These are phyloP conservation scores for Aphanomyces euteiches DNA, from an alignment of 352 stramenopile species.

Conservation along the genomic window DNA sequence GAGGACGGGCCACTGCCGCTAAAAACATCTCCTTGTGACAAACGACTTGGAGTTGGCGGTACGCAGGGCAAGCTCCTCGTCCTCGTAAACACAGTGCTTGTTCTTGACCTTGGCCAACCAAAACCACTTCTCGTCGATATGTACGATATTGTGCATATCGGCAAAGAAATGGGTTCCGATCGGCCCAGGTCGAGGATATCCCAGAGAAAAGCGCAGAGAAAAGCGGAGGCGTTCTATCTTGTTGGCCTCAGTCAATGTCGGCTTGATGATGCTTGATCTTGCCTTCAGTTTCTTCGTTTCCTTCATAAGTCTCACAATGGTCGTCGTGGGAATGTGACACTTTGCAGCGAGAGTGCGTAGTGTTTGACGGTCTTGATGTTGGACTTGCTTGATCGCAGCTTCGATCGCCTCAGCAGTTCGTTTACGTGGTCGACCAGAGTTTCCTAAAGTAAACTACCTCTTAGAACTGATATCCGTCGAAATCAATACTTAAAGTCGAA, in stretches of 20 bases:
- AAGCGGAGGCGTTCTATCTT: neutral
- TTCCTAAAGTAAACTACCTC: neutral
- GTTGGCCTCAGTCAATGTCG: neutral
- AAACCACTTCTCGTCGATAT: slow-evolving; percentile 20
- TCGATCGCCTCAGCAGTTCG: neutral
- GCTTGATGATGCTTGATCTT: neutral
- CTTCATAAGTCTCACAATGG: neutral
- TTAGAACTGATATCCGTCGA: neutral
- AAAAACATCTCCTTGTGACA: slow-evolving; percentile 10
- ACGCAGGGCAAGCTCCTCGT: slow-evolving; percentile 1
- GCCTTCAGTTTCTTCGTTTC: neutral
- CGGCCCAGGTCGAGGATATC: neutral
- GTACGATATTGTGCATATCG: neutral
- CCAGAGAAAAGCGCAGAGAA: too few species aligned
- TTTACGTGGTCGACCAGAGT: neutral
- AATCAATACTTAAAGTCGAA: neutral
- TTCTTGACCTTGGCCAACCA: slow-evolving; percentile 12
- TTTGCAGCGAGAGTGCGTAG: neutral
- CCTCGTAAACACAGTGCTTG: neutral
- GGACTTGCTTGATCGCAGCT: neutral
- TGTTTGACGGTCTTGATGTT: neutral
- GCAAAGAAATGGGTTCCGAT: neutral
- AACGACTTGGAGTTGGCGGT: neutral
- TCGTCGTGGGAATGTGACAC: slow-evolving; percentile 1
- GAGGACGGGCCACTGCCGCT: neutral